Percentiles rank a stretch among this genome's conserved stretches.
phyloP scores from a whole-genome alignment of 2,329 filamentous ascomycete genomes.

The Nemania sp. region DNA sequence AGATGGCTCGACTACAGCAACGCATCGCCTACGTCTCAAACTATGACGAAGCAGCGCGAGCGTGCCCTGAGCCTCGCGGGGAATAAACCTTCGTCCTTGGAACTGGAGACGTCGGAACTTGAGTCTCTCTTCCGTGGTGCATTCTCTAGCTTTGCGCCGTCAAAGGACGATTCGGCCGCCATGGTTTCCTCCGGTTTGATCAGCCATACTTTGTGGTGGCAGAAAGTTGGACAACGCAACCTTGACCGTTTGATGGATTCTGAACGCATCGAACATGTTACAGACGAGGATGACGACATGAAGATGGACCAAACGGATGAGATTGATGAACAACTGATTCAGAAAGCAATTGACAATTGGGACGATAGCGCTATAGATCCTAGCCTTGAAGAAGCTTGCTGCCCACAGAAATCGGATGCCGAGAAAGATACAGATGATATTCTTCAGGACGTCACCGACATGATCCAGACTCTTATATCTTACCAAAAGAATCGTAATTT shows the following conservation, averaged over 20 bases:
- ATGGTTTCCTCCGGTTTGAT: conserved; percentile 76
- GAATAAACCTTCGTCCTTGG: conserved; percentile 66
- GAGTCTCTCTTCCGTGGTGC: conserved; percentile 80
- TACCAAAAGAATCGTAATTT: conserved; percentile 84
- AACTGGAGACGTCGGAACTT: conserved; percentile 73
- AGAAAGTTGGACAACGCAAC: conserved; percentile 73
- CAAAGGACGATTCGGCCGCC: conserved; percentile 77
- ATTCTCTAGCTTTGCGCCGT: conserved; percentile 84
- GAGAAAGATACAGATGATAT: conserved; percentile 76
- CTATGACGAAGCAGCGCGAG: conserved; percentile 75
- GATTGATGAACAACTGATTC: conserved; percentile 64
- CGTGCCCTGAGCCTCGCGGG: conserved; percentile 75
- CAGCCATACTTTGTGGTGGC: conserved; percentile 79
- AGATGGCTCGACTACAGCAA: conserved; percentile 78
- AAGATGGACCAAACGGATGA: conserved; percentile 51
- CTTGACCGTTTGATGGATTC: conserved; percentile 74
- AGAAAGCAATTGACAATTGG: conserved; percentile 69
- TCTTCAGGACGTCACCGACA: conserved; percentile 78
- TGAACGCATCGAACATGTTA: conserved; percentile 54
- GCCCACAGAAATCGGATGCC: conserved; percentile 61
- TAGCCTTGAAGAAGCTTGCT: conserved; percentile 65
- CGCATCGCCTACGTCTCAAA: conserved; percentile 66
- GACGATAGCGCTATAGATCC: conserved; percentile 70
- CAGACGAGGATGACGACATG: conserved; percentile 51
- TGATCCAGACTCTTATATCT: conserved; percentile 81